phyloP scores from a whole-genome alignment of 1,284 basidiomycete genomes.

The Flammula alnicola region DNA sequence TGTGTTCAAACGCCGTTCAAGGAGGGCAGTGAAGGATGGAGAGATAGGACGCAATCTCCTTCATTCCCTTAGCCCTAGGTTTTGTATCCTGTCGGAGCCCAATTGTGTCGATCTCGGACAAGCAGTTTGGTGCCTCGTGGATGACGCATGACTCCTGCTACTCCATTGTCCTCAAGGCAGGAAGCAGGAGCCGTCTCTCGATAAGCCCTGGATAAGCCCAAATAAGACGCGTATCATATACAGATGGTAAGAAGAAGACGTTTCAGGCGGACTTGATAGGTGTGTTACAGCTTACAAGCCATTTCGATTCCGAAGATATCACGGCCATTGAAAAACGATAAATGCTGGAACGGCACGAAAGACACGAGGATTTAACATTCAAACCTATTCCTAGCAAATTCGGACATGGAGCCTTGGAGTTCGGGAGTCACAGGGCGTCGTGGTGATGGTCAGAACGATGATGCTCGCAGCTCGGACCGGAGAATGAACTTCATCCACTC shows the following conservation, averaged over 20 bases:
- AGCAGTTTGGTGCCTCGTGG: constrained; percentile 19
- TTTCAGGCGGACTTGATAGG: constrained; percentile 10
- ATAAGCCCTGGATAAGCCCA: constrained; percentile 13
- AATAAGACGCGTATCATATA: not conserved
- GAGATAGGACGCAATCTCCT: not conserved
- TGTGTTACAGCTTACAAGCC: too few species aligned
- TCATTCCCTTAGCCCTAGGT: constrained; percentile 9
- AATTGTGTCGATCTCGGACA: constrained; percentile 16
- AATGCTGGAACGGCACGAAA: constrained; percentile 6
- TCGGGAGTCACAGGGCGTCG: too few species aligned
- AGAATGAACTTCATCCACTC: not conserved
- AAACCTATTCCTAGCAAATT: not conserved
- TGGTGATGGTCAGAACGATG: constrained; percentile 5
- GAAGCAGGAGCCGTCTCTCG: constrained; percentile 4
- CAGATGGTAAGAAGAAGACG: not conserved
- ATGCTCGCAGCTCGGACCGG: constrained; percentile 1
- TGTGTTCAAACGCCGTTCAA: not conserved
- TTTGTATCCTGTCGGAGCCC: constrained; percentile 18
- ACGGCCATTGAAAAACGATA: constrained; percentile 5
- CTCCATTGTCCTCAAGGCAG: constrained; percentile 21
- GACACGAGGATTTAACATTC: constrained; percentile 3
- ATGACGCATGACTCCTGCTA: constrained; percentile 25
- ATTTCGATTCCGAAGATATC: constrained; percentile 7
- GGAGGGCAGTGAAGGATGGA: not conserved
- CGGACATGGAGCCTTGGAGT: too few species aligned